These are phyloP conservation scores for Melaleuca alternifolia DNA, from an alignment of 345 rosid genomes.

Conservation along the genomic window DNA sequence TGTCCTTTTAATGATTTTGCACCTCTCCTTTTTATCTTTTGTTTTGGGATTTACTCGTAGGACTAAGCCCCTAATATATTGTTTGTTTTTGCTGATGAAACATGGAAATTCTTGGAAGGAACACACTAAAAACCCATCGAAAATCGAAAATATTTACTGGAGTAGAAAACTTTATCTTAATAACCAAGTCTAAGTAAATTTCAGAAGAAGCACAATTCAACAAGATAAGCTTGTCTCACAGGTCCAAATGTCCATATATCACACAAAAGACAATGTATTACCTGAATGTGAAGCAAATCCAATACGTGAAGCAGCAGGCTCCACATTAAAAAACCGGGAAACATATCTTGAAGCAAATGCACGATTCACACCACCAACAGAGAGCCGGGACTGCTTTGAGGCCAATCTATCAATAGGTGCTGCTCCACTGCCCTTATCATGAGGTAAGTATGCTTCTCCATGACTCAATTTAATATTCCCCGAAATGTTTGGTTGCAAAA, in stretches of 20 bases:
- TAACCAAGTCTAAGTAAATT: not conserved
- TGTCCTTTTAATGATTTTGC: not conserved
- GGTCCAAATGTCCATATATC: not conserved
- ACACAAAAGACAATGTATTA: constrained; percentile 9
- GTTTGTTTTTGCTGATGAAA: not conserved
- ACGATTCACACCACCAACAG: constrained; percentile 57
- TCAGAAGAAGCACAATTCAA: not conserved
- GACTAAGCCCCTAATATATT: not conserved
- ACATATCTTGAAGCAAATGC: constrained; percentile 84
- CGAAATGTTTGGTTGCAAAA: constrained; percentile 88
- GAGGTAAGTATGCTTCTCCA: constrained; percentile 98
- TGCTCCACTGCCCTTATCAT: constrained; percentile 84
- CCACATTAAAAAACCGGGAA: constrained; percentile 63
- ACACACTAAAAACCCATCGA: not conserved
- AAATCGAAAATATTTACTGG: not conserved
- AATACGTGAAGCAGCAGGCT: constrained; percentile 52
- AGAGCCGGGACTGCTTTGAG: constrained; percentile 56
- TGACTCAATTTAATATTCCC: constrained; percentile 92
- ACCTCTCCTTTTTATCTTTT: not conserved
- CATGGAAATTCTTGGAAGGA: not conserved
- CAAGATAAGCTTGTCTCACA: not conserved
- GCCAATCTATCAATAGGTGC: constrained; percentile 64
- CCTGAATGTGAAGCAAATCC: constrained; percentile 55
- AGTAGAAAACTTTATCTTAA: not conserved
- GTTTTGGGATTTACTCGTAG: not conserved